Base-by-base conservation (phyloP, 176 grass and related monocot species). In the Zizania latifolia region DNA sequence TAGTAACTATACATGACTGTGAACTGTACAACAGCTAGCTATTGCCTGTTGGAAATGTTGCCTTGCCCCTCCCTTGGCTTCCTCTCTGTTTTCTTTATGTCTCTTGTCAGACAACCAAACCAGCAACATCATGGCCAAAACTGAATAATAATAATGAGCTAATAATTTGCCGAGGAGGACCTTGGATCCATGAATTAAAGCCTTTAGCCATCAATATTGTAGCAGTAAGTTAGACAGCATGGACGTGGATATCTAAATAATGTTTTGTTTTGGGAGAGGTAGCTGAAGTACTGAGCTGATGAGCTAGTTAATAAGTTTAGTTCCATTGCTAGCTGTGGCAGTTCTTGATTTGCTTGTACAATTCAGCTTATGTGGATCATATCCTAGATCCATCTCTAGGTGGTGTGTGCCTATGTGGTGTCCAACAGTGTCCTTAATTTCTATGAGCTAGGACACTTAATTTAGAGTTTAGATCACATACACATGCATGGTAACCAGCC, bases 1-100 rank as follows among this genome's bases (percentile, higher is more conserved):
- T 89, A 88, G 91, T 83, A 88, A 94, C 91, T 58, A 72, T 92
- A 88, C 95, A 89, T 65, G 83, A 74, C 77, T n/a, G n/a, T 22
- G n/a, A 17, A 53, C 48, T 64, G 72, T 62, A 83, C 82, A 81
- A 81, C 80, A 89, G 81, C 72, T 85, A 89, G 77, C 72, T n/a
- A n/a, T n/a, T n/a, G n/a, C n/a, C n/a, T 85, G 80, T 85, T 83
- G 82, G 86, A 93, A 88, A 90, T 75, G 79, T 77, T 77, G 90
- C 62, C 70, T 53, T 33, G 19, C n/a, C 24, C 19, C 10, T n/a
- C n/a, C 12, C 28, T 40, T 2, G 12, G 46, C 35, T 5, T 61
- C 30, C n/a, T 57, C 50, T 76, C 16, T 72, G 40, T 51, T 58
- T 64, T 72, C 69, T 78, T 82, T 82, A 69, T 85, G 85, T 73